Conservation (phyloP, 306 rosid genomes). For the Pyrus bretschneideri region DNA sequence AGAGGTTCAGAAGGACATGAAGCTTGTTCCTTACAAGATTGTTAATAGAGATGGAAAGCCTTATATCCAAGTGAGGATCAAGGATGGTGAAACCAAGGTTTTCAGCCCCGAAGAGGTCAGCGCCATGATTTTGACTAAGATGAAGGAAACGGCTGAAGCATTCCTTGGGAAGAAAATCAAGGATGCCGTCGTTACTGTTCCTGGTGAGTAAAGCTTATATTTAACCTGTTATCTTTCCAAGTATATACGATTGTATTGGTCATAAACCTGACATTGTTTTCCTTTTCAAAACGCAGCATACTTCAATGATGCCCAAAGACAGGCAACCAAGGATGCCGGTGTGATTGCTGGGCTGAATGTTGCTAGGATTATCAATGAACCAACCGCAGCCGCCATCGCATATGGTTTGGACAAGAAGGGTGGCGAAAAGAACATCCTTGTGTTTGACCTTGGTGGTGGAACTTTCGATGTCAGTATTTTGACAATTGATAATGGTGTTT, state of each 20-base stretch:
- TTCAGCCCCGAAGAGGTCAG: slow-evolving; percentile 98
- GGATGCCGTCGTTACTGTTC: slow-evolving; percentile 94
- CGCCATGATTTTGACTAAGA: slow-evolving; percentile 76
- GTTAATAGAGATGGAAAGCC: slow-evolving; percentile 98
- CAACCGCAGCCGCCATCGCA: slow-evolving; percentile 96
- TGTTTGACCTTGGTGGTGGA: slow-evolving; percentile 98
- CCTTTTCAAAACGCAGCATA: slow-evolving; percentile 50
- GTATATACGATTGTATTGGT: not conserved
- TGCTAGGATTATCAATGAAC: slow-evolving; percentile 95
- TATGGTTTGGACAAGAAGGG: slow-evolving; percentile 98
- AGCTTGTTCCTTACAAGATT: slow-evolving; percentile 85
- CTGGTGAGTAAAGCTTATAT: slow-evolving; percentile 41
- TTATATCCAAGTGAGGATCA: slow-evolving; percentile 71
- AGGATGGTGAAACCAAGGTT: slow-evolving; percentile 94
- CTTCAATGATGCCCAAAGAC: slow-evolving; percentile 99
- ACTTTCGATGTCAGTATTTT: slow-evolving; percentile 96
- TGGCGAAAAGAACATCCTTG: slow-evolving; percentile 98
- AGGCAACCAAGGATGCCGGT: slow-evolving; percentile 99
- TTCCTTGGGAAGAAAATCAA: slow-evolving; percentile 88
- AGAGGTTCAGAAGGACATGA: slow-evolving; percentile 85
- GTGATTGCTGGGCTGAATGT: slow-evolving; percentile 90
- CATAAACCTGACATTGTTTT: not conserved
- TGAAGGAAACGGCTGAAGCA: slow-evolving; percentile 99
- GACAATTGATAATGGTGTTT: slow-evolving; percentile 97
- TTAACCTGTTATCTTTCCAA: not conserved